These are phyloP conservation scores for Melanomma pulvis-pyrius DNA, from an alignment of 495 filamentous ascomycete genomes.

Conservation along the genomic window DNA sequence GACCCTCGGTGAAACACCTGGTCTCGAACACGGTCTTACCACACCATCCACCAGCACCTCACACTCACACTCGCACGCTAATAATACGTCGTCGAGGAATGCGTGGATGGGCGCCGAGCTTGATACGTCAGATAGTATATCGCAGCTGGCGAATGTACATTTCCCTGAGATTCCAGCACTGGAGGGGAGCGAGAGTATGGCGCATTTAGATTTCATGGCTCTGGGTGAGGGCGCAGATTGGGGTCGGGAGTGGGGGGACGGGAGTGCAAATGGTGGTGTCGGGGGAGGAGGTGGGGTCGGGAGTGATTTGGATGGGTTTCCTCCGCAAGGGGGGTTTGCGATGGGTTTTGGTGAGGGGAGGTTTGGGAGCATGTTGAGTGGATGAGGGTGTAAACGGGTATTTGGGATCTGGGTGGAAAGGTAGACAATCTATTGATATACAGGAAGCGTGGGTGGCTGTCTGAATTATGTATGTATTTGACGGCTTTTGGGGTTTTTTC, in stretches of 20 bases:
- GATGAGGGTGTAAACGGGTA: no score
- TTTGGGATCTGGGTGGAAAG: no score
- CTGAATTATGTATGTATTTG: no score
- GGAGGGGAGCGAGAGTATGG: constrained; percentile 13
- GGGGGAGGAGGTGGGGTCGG: constrained; percentile 16
- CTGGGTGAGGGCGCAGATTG: constrained; percentile 19
- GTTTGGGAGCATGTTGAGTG: constrained; percentile 10
- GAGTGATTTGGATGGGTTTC: constrained; percentile 42
- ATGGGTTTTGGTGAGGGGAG: constrained; percentile 6
- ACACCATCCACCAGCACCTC: not conserved
- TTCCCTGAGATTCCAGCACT: constrained; percentile 32
- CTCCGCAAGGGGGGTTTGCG: constrained; percentile 24
- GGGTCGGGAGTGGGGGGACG: constrained; percentile 7
- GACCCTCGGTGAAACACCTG: not conserved
- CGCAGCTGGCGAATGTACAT: constrained; percentile 32
- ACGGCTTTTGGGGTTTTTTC: no score
- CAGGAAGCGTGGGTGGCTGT: no score
- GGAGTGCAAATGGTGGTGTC: constrained; percentile 23
- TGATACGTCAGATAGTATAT: constrained; percentile 21
- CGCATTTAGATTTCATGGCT: constrained; percentile 36
- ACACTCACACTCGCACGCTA: not conserved
- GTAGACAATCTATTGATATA: no score
- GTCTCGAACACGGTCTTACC: constrained; percentile 9
- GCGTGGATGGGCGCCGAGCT: constrained; percentile 40
- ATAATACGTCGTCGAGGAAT: constrained; percentile 1